A percentile compares a stretch with the other conserved stretches of the same genome.
phyloP scores from a whole-genome alignment of 306 rosid genomes.

The Adenanthera pavonina region DNA sequence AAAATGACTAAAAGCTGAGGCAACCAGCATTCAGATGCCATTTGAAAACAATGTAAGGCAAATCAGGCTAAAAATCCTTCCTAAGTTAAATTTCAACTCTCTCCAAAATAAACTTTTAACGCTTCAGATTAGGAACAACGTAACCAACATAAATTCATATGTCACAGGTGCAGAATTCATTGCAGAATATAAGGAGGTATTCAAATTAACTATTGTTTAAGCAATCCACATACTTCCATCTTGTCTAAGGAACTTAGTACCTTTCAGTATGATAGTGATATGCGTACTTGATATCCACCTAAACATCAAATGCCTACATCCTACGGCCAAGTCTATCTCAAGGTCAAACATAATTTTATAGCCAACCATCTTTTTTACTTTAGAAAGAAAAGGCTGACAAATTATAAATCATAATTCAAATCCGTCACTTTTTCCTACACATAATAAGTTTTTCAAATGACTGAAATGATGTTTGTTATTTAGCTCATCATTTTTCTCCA shows the following conservation, averaged over 20 bases:
- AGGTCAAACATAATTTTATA: not conserved
- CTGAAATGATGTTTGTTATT: not conserved
- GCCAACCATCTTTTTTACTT: not conserved
- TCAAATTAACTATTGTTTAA: not conserved
- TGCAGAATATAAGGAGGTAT: conserved; percentile 1
- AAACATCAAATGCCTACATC: not conserved
- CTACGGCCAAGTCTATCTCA: not conserved
- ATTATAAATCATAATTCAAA: not conserved
- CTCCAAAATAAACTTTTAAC: not conserved
- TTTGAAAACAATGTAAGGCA: conserved; percentile 8
- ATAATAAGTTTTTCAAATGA: not conserved
- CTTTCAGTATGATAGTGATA: not conserved
- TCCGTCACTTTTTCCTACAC: not conserved
- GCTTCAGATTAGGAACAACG: not conserved
- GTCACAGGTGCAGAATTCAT: not conserved
- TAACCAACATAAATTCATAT: not conserved
- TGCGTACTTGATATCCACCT: not conserved
- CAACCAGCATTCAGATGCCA: conserved; percentile 19
- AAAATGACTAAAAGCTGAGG: conserved; percentile 42
- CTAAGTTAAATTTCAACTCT: not conserved
- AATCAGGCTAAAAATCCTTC: conserved; percentile 6
- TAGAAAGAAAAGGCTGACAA: too few relatives aligned
- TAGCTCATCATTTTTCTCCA: not conserved
- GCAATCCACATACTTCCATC: not conserved
- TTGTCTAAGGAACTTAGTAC: not conserved